A percentile compares a stretch with the other conserved stretches of the same genome.
phyloP scores from a whole-genome alignment of 2,329 filamentous ascomycete genomes.

The Botrytis medusae region DNA sequence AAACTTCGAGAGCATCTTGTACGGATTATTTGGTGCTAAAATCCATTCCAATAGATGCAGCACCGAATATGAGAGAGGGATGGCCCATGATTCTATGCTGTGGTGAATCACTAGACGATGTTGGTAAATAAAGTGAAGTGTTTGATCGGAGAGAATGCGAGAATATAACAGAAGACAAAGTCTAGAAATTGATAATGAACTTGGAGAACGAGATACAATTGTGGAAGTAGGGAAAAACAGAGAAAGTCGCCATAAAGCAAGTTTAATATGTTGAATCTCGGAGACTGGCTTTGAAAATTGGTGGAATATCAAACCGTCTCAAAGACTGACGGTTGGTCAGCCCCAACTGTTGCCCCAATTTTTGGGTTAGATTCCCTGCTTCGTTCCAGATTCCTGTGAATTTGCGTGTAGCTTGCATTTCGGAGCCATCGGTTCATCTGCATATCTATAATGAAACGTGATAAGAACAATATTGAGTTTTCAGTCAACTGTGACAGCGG shows the following conservation, averaged over 20 bases:
- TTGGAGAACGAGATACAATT: background rate
- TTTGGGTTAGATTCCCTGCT: background rate
- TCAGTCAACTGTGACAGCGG: background rate
- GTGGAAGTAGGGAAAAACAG: fast-evolving
- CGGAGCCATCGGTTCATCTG: background rate
- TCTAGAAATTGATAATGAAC: background rate
- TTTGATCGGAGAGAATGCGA: background rate
- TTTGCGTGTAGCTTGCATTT: background rate
- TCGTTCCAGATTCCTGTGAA: background rate
- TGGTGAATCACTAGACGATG: background rate
- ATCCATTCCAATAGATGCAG: background rate
- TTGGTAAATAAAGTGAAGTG: background rate
- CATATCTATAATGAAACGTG: background rate
- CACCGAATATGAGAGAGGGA: slow-evolving; percentile 21
- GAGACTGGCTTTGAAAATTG: background rate
- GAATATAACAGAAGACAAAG: background rate
- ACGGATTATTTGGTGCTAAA: slow-evolving; percentile 15
- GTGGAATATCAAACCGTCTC: background rate
- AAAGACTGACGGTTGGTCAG: background rate
- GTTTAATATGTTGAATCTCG: background rate
- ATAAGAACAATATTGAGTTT: background rate
- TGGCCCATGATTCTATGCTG: background rate
- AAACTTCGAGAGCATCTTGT: background rate
- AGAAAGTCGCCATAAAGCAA: background rate
- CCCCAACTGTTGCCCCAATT: background rate